Evolutionary conservation across 2,329 filamentous ascomycete species (phyloP).

Genomic region (Botrytis galanthina): DNA sequence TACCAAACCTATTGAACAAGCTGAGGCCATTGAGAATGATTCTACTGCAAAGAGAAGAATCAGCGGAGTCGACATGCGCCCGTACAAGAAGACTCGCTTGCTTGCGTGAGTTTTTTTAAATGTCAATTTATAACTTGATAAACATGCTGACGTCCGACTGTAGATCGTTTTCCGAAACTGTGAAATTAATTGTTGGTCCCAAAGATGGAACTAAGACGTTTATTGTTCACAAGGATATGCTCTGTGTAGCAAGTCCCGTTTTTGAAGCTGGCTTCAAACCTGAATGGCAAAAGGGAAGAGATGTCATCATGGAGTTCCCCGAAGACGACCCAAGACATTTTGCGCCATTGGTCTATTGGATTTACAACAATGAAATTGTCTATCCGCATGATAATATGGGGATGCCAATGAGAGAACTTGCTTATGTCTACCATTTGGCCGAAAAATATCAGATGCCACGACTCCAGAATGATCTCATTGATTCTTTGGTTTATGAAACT

Average conservation of each 20-base stretch:
- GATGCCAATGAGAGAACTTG: neutral
- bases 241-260: constrained; percentile 22
- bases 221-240: constrained; percentile 21
- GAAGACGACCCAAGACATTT: neutral
- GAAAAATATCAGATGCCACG: neutral
- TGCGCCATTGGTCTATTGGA: constrained; percentile 9
- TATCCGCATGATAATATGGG: too few relatives aligned
- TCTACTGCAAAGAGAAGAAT: neutral
- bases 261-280: constrained; percentile 24
- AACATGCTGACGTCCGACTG: neutral
- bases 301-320: constrained; percentile 11
- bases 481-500: neutral
- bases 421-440: neutral
- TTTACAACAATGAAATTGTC: neutral
- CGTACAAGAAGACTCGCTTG: neutral
- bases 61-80: neutral
- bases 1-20: too few relatives aligned
- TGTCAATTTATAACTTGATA: neutral
- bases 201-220: neutral
- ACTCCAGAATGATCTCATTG: constrained; percentile 4
- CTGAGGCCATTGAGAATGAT: neutral
- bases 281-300: constrained; percentile 13
- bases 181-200: constrained; percentile 18
- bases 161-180: neutral
- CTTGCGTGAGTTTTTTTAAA: neutral